Evolutionary conservation across 768 basidiomycete genomes (phyloP).

Genomic region (Russula olivacea): DNA sequence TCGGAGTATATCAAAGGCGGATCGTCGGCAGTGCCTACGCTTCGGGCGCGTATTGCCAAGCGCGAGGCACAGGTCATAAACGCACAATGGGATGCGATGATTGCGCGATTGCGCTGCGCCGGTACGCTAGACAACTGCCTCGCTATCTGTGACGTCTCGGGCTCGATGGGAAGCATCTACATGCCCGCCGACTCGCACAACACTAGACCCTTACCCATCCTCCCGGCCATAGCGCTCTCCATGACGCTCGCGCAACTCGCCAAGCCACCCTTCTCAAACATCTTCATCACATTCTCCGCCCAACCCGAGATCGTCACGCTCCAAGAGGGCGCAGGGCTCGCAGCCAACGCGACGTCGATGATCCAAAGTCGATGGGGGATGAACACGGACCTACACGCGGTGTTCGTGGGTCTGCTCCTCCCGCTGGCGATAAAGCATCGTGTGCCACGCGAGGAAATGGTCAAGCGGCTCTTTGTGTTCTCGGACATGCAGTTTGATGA

Average conservation of each 20-base stretch:
- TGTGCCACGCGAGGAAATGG: constrained; percentile 71
- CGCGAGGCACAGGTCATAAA: constrained; percentile 45
- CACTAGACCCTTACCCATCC: constrained; percentile 39
- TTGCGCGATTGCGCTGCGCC: constrained; percentile 46
- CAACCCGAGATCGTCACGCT: constrained; percentile 46
- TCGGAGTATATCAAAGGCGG: constrained; percentile 6
- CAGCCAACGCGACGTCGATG: constrained; percentile 38
- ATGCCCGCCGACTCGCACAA: not conserved
- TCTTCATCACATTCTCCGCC: constrained; percentile 64
- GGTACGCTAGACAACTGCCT: constrained; percentile 56
- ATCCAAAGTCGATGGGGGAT: constrained; percentile 38
- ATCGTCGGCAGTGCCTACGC: constrained; percentile 21
- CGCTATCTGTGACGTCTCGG: constrained; percentile 70
- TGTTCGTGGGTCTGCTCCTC: constrained; percentile 58
- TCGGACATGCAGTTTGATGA: constrained; percentile 74
- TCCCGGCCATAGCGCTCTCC: constrained; percentile 59
- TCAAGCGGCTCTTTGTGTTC: constrained; percentile 71
- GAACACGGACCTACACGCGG: constrained; percentile 58
- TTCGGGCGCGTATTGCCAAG: constrained; percentile 32
- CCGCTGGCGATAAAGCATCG: constrained; percentile 52
- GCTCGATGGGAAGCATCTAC: constrained; percentile 52
- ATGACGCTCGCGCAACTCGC: constrained; percentile 52
- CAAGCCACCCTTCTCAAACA: constrained; percentile 55
- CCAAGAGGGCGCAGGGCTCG: constrained; percentile 39
- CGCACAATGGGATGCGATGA: constrained; percentile 60